Evolutionary conservation across 208 protist species (phyloP), one percentile per base, ranked within the genome.

Genomic region (Endotrypanum monterogeii): DNA sequence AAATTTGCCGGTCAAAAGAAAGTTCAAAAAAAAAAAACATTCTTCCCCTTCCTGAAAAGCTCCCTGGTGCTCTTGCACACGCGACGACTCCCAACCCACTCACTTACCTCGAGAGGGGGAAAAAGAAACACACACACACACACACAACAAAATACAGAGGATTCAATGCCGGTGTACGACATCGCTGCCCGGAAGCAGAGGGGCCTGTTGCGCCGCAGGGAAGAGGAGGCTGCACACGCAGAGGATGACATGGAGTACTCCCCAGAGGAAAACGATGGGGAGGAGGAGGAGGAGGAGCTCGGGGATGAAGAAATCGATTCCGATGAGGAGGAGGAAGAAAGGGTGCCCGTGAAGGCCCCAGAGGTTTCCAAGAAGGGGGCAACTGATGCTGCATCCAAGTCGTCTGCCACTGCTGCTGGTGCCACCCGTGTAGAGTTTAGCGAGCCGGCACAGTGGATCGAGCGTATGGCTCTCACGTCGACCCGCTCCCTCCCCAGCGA

Each of bases 401-500:
- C 75, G 5, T 18, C 62, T 65, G 51, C 73, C 37, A 30, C 61
- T 52, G 54, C 74, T 52, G 52, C 55, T 7, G 39, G 61, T 39
- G 77, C 79, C 23, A 77, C 82, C 28, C 78, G 71, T 28, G 80
- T 97, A 0, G 88, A 97, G 83, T 94, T 95, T 76, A 92, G 74
- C 71, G 91, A 96, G 74, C 94, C 94, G 32, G 83, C 89, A 39
- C 85, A 94, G 76, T 98, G 94, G 94, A 92, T 96, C 54, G 91
- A 98, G 86, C 89, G 94, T 32, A 96, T 98, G 93, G 87, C 90
- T 8, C 76, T 98, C 56, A 97, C 94, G 2, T 92, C 92, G 2
- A 94, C 89, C n/a, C 83, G 85, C 60, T 76, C 86, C 2, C 86
- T 98, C n/a, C 92, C 91, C 0, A 71, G 71, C 23, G 92, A 95